Percentiles rank a stretch among this genome's conserved stretches.
Conservation (phyloP, 345 rosid genomes). For the Eutrema yunnanense region DNA sequence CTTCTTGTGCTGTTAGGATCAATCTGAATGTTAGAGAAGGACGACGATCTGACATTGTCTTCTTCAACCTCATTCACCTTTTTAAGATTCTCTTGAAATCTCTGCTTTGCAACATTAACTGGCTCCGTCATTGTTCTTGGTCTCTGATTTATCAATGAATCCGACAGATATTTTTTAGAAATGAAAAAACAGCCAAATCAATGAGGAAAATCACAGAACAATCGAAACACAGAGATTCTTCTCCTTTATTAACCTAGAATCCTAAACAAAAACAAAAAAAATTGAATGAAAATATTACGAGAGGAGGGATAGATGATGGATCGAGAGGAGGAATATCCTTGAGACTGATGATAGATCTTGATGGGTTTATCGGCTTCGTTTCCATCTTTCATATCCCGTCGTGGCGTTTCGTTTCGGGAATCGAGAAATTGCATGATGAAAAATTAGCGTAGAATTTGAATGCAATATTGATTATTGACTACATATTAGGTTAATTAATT, state of each 20-base stretch:
- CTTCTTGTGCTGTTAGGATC: constrained; percentile 33
- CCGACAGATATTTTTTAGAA: background rate
- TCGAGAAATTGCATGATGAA: background rate
- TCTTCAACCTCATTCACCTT: constrained; percentile 13
- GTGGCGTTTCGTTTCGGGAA: background rate
- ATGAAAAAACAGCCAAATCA: background rate
- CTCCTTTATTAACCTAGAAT: background rate
- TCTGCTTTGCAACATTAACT: background rate
- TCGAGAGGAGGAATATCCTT: constrained; percentile 25
- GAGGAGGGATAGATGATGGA: constrained; percentile 19
- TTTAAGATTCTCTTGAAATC: background rate
- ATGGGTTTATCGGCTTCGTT: constrained; percentile 10
- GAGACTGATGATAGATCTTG: constrained; percentile 16
- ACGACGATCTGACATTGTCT: constrained; percentile 1
- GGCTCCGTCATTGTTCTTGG: constrained; percentile 8
- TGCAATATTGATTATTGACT: background rate
- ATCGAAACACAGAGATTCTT: background rate
- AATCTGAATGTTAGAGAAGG: constrained; percentile 25
- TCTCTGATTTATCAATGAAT: constrained; percentile 9
- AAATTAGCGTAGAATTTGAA: background rate
- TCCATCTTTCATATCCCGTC: constrained; percentile 2
- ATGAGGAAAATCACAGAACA: background rate
- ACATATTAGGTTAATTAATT: background rate
- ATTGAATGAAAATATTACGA: background rate
- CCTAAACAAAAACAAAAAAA: background rate